Percentiles rank a stretch among this genome's conserved stretches.
phyloP scores from a whole-genome alignment of 2,329 filamentous ascomycete species.

The Aspergillus sclerotialis region DNA sequence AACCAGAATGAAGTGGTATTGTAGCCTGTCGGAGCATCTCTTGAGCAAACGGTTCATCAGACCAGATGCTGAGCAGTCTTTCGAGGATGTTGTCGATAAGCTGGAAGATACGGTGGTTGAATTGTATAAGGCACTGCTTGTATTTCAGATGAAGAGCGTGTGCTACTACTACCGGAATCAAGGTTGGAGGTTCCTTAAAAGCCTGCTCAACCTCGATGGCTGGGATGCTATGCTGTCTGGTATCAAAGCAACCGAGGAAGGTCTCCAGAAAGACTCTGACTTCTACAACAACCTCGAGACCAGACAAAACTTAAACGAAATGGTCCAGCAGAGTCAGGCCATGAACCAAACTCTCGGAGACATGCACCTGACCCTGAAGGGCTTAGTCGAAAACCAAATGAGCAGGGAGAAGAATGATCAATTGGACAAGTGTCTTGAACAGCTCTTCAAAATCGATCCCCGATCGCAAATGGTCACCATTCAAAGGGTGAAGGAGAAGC shows the following conservation, averaged over 20 bases:
- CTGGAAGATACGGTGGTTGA: conserved; percentile 21
- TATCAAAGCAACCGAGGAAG: background rate
- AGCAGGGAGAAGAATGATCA: no score
- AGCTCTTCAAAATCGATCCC: no score
- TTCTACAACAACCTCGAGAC: background rate
- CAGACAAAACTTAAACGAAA: background rate
- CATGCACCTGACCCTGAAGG: conserved; percentile 4
- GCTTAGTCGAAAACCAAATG: no score
- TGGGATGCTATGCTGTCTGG: conserved; percentile 18
- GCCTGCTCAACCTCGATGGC: conserved; percentile 26
- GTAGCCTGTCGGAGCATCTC: conserved; percentile 21
- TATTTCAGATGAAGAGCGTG: conserved; percentile 37
- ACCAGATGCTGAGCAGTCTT: no score
- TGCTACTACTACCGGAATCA: conserved; percentile 28
- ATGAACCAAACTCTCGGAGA: background rate
- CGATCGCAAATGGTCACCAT: background rate
- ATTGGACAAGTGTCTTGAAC: no score
- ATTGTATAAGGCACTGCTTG: conserved; percentile 35
- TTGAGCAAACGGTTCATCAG: no score
- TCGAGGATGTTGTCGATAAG: background rate
- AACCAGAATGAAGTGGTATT: conserved; percentile 36
- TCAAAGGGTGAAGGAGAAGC: background rate
- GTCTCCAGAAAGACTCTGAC: background rate
- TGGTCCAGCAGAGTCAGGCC: background rate
- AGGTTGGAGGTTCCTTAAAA: conserved; percentile 19